Evolutionary conservation across 208 protist genomes (phyloP), one percentile per base, ranked within the genome.

Genomic region (Acanthamoeba culbertsoni): DNA sequence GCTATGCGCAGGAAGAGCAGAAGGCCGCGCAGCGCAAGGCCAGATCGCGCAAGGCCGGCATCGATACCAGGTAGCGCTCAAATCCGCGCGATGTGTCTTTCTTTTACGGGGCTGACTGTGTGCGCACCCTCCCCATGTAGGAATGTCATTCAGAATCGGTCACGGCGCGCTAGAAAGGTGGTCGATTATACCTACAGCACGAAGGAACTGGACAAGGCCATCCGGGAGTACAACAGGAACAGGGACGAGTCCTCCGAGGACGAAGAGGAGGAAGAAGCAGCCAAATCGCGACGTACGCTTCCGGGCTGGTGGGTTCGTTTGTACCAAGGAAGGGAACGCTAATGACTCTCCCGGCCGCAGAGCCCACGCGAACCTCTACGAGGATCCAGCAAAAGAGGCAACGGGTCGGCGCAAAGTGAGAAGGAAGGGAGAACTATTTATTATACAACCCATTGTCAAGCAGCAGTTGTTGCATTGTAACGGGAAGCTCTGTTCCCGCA

Each of bases 131-230:
- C 23, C 31, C 7, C 6, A 10, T 33, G 59, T 20, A 73, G 63
- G 6, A 73, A 73, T 73, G 63, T 73, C 1, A n/a, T 73, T 8
- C 31, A 73, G 2, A 73, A 8, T n/a, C 10, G 63, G 16, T 73
- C 63, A 33, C 8, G 75, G n/a, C 42, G 75, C 5, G 75, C 75
- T 2, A n/a, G 75, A 16, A 86, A 86, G 75, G 45, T 28, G 2
- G 48, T 86, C 23, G 42, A 48, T 23, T 86, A 86, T 31, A 57
- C 48, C 26, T 86, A 86, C 75, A 53, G 31, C 48, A 40, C 42
- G 20, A 48, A 57, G 42, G 75, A 6, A 42, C 35, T 86, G 75
- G 75, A 86, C 43, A 86, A 86, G 43, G 75, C 75, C 75, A 86
- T 86, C 5, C 42, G 48, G 4, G 75, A 86, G 5, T 86, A 86